Base-by-base conservation (phyloP, 2,329 filamentous ascomycete species). In the Stagonosporopsis tanaceti region DNA sequence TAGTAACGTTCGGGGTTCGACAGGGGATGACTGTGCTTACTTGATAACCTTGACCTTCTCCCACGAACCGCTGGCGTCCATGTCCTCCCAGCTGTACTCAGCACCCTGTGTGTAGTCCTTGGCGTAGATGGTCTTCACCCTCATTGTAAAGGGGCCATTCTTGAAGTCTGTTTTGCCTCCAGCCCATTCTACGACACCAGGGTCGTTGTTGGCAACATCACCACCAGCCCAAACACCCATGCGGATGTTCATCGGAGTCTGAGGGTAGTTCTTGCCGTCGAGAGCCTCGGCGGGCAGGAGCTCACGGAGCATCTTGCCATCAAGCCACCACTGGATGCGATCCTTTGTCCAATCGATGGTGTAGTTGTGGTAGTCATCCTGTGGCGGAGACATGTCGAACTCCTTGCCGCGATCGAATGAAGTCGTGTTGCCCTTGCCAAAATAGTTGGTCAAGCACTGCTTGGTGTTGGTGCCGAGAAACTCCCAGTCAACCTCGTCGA, bases 171-270 rank as follows among this genome's bases (percentile, higher is more conserved):
- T 91, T 50, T 80, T 78, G 59, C 89, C 89, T 62, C 88, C 89
- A 53, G 86, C 85, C 87, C 87, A 89, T 58, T 84, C 64, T 6
- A 72, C 65, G 15, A 69, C 67, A 50, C 67, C 69, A 15, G 64
- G 61, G 34, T 68, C 62, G 64, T 77, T 77, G 60, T 75, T 73
- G 62, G 79, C 75, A 57, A 79, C 76, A 67, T 83, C 78, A 53
- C 86, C 85, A 50, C 81, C 86, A 45, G 86, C 84, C 88, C 89
- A 91, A 64, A 85, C 84, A 62, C 89, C 89, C 42, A 92, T 76
- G 76, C 87, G 88, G 69, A 92, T 74, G 74, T 88, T 85, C 85
- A 89, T 88, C 47, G 89, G 89, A 9, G 89, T 90, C 80, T 92
- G 89, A 44, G 89, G 89, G 80, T 85, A 91, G 63, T 84, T 82